A percentile compares a stretch with the other conserved stretches of the same genome.
Evolutionary conservation across 345 rosid genomes (phyloP).

Genomic region (Geranium rotundifolium): DNA sequence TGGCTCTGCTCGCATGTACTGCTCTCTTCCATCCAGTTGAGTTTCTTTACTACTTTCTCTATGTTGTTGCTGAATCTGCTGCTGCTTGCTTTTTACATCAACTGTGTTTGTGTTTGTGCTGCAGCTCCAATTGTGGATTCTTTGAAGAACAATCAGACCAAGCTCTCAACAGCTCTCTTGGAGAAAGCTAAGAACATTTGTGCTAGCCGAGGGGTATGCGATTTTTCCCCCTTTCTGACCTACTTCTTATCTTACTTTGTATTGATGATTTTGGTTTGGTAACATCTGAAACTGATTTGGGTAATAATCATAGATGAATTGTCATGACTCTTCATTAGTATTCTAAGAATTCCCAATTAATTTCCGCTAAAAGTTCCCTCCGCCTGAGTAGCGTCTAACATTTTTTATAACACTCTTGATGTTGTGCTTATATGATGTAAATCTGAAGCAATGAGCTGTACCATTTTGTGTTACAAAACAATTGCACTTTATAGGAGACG

Average conservation of each 20-base stretch:
- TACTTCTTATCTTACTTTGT: too few relatives aligned
- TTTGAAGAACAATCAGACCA: conserved; percentile 14
- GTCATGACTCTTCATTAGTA: not conserved
- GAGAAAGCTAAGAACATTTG: conserved; percentile 27
- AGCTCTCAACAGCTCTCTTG: conserved; percentile 17
- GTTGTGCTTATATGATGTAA: too few relatives aligned
- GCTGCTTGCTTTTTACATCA: too few relatives aligned
- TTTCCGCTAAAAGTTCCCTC: too few relatives aligned
- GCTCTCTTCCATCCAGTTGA: conserved; percentile 20
- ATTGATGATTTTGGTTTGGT: too few relatives aligned
- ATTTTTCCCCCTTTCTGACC: not conserved
- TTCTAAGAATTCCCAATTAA: not conserved
- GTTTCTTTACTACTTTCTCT: not conserved
- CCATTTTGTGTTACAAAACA: too few relatives aligned
- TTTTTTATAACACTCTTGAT: too few relatives aligned
- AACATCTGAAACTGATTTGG: too few relatives aligned
- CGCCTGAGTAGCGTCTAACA: too few relatives aligned
- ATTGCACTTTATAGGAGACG: too few relatives aligned
- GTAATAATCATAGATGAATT: not conserved
- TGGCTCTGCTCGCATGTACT: conserved; percentile 28
- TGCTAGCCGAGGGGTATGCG: conserved; percentile 23
- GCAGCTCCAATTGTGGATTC: conserved; percentile 20
- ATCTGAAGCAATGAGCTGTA: too few relatives aligned
- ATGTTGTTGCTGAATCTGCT: too few relatives aligned
- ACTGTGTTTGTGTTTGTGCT: not conserved